Evolutionary conservation across 257 asterid genomes (phyloP).

Genomic region (Solanum pimpinellifolium): DNA sequence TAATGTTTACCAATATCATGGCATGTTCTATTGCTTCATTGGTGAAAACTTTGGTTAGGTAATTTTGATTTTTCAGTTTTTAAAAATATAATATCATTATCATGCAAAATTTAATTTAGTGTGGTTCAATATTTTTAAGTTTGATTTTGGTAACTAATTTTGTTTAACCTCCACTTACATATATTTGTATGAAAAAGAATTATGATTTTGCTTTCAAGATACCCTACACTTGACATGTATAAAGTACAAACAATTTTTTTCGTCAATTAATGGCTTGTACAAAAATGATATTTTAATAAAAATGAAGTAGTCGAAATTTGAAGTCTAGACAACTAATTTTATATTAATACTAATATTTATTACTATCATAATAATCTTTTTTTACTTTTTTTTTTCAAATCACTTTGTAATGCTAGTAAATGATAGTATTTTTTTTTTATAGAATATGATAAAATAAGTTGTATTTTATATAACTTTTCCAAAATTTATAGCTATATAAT

Average conservation of each 20-base stretch:
- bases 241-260: neutral
- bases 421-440: no score
- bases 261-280: no score
- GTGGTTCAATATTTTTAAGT: neutral
- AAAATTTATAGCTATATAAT: no score
- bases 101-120: neutral
- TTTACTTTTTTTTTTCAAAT: no score
- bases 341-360: neutral
- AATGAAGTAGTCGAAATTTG: neutral
- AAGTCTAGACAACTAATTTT: neutral
- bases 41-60: neutral
- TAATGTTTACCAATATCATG: neutral
- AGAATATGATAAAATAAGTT: no score
- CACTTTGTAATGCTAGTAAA: no score
- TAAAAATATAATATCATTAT: neutral
- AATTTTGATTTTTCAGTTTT: neutral
- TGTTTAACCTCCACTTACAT: neutral
- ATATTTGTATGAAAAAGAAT: neutral
- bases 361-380: no score
- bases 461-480: no score
- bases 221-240: neutral
- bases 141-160: neutral
- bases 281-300: neutral
- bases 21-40: neutral
- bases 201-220: neutral